A percentile compares a stretch with the other conserved stretches of the same genome.
phyloP scores from a whole-genome alignment of 176 grass and related monocot genomes.

The Oropetium thomaeum region DNA sequence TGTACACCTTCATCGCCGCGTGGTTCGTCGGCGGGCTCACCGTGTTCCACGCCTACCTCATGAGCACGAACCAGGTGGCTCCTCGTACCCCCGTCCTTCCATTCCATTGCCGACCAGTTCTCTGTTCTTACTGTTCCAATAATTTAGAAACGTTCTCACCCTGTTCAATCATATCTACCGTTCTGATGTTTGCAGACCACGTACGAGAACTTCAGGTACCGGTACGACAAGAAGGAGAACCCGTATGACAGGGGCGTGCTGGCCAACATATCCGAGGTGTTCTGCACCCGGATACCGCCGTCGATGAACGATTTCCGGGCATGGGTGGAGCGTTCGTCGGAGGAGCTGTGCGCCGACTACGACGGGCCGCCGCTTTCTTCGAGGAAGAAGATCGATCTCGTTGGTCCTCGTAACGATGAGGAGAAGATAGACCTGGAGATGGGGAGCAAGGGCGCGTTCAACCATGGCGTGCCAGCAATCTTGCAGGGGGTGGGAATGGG shows the following conservation, averaged over 20 bases:
- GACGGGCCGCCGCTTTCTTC: constrained; percentile 16
- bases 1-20: constrained; percentile 72
- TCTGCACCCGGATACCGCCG: constrained; percentile 59
- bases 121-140: too few relatives aligned
- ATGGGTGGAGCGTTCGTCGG: constrained; percentile 41
- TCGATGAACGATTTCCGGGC: constrained; percentile 74
- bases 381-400: constrained; percentile 32
- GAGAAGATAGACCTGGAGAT: constrained; percentile 64
- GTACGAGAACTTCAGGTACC: constrained; percentile 95
- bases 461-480: constrained; percentile 39
- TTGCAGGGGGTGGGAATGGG: constrained; percentile 61
- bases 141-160: not conserved
- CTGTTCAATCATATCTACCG: too few relatives aligned
- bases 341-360: not conserved
- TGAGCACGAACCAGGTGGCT: constrained; percentile 92
- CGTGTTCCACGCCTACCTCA: constrained; percentile 80
- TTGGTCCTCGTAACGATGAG: not conserved
- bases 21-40: constrained; percentile 98
- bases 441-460: constrained; percentile 35
- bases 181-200: constrained; percentile 71
- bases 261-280: constrained; percentile 62
- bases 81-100: too few relatives aligned
- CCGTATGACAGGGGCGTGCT: constrained; percentile 64
- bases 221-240: constrained; percentile 94
- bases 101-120: too few relatives aligned